A percentile compares a stretch with the other conserved stretches of the same genome.
These are phyloP conservation scores for Fraxinus cuspidata DNA, from an alignment of 257 asterid genomes.

Conservation along the genomic window DNA sequence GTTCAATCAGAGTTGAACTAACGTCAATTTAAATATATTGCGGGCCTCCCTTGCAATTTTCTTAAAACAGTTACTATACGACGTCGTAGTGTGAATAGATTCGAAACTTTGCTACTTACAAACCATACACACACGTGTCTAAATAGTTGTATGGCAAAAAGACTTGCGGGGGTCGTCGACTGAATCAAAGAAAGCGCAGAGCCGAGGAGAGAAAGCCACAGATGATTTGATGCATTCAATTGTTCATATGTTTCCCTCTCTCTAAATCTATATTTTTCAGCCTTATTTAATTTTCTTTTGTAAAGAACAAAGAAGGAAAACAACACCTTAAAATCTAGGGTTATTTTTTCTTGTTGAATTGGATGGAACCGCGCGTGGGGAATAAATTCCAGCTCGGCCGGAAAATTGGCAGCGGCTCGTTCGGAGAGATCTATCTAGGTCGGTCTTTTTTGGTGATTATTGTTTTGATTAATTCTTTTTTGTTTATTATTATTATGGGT, in stretches of 20 bases:
- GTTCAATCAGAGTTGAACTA: too few species aligned
- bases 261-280: neutral
- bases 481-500: neutral
- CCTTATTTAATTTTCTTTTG: neutral
- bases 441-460: neutral
- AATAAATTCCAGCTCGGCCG: conserved; percentile 62
- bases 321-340: neutral
- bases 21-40: neutral
- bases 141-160: neutral
- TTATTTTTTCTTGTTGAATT: conserved; percentile 16
- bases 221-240: neutral
- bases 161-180: neutral
- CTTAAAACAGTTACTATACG: neutral
- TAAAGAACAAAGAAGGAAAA: neutral
- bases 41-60: neutral
- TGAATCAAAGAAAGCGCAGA: neutral
- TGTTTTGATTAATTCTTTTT: conserved; percentile 15
- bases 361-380: conserved; percentile 74
- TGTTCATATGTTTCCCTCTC: neutral
- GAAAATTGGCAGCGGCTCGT: conserved; percentile 73
- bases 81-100: neutral
- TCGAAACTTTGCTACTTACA: neutral
- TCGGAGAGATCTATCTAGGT: conserved; percentile 69
- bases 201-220: neutral
- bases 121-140: neutral